These are phyloP conservation scores for Cinnamomum chago DNA, from an alignment of 164 flowering plant genomes.

Conservation along the genomic window DNA sequence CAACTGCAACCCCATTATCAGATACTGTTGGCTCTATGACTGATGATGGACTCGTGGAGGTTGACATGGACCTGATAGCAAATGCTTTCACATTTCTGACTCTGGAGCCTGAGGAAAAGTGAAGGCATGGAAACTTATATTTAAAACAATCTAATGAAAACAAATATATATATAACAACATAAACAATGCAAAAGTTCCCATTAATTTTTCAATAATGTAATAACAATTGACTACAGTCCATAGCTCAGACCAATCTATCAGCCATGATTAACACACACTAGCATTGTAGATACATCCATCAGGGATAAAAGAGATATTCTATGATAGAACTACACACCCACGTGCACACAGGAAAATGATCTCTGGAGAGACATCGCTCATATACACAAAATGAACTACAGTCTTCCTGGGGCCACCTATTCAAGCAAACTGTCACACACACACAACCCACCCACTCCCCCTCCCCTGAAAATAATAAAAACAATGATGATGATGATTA, in stretches of 20 bases:
- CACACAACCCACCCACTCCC: too few species aligned
- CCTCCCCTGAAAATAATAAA: too few species aligned
- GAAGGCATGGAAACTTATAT: neutral
- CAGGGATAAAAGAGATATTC: neutral
- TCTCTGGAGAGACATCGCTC: too few species aligned
- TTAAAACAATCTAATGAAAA: neutral
- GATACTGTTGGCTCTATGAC: conserved; percentile 7
- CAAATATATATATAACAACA: neutral
- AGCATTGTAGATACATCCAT: neutral
- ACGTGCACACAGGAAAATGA: too few species aligned
- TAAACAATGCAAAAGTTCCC: neutral
- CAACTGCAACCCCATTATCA: conserved; percentile 27
- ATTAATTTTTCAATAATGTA: neutral
- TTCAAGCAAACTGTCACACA: too few species aligned
- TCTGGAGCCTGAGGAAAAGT: conserved; percentile 12
- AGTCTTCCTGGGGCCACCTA: too few species aligned
- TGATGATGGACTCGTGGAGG: conserved; percentile 6
- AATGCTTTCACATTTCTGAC: conserved; percentile 7
- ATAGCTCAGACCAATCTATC: neutral
- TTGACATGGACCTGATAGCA: conserved; percentile 18
- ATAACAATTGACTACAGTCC: neutral
- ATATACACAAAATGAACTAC: too few species aligned
- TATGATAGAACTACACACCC: too few species aligned
- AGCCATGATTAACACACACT: neutral
- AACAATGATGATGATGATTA: too few species aligned